Evolutionary conservation across 768 basidiomycete species (phyloP), one percentile per base, ranked within the genome.

Genomic region (Mycena rebaudengoi): DNA sequence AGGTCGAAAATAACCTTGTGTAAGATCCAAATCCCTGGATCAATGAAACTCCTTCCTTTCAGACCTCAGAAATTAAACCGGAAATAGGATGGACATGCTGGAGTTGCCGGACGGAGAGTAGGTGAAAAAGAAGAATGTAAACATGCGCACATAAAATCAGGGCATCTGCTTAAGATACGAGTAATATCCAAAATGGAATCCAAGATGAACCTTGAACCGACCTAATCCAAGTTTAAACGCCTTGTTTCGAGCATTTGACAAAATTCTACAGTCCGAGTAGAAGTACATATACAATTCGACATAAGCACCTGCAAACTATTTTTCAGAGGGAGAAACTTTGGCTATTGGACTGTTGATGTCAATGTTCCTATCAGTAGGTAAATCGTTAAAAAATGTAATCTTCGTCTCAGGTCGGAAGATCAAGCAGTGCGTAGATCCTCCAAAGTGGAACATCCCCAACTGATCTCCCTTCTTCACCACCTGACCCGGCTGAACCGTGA

Each of bases 361-460:
- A n/a, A n/a, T n/a, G n/a, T n/a, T n/a, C n/a, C n/a, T n/a, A n/a
- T n/a, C n/a, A n/a, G n/a, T n/a, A n/a, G n/a, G n/a, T n/a, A n/a
- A n/a, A n/a, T 26, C 23, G n/a, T 55, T 43, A 18, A 55, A 55
- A 43, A 55, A 55, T 53, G 37, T 14, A 1, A 51, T 16, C 10
- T 60, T 49, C 25, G 33, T 37, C 60, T 76, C 57, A 5, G 74
- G 70, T 18, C 75, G 63, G 75, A 86, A 85, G 13, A 85, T 51
- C 25, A 81, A 62, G 52, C 76, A 73, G 59, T 83, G 78, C 0
- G 83, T 80, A 32, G 83, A 85, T 20, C 85, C 85, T n/a, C 85
- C 85, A 73, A 83, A 86, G 70, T 83, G 84, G 80, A 86, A 83
- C 74, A 70, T 76, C 57, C 85, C 86, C 0, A 85, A 53, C 65